A percentile compares a stretch with the other conserved stretches of the same genome.
Conservation (phyloP, 768 basidiomycete genomes). For the Leucocoprinus sp. region DNA sequence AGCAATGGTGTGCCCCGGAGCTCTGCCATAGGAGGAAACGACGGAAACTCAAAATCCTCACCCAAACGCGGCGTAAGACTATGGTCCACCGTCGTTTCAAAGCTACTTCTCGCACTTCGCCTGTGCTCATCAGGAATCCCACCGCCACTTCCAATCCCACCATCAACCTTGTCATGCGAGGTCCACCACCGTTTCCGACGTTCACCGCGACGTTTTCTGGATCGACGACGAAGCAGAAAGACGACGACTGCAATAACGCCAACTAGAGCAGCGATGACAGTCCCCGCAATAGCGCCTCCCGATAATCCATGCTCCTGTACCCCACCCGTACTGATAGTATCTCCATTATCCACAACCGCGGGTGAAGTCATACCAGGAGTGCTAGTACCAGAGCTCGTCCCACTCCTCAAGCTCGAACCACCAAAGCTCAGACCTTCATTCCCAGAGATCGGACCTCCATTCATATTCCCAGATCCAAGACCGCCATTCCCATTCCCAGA, state of each 20-base stretch:
- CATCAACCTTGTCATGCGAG: constrained; percentile 15
- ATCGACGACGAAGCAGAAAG: constrained; percentile 39
- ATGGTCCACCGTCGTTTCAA: constrained; percentile 53
- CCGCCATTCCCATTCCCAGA: not conserved
- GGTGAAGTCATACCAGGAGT: too few species aligned
- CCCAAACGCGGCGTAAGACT: constrained; percentile 20
- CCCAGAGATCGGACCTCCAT: not conserved
- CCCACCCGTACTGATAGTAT: not conserved
- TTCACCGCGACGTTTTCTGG: constrained; percentile 31
- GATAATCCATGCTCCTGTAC: constrained; percentile 6
- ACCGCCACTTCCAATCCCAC: constrained; percentile 7
- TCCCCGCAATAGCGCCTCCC: constrained; percentile 34
- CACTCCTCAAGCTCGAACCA: too few species aligned
- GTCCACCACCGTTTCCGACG: constrained; percentile 41
- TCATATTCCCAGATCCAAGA: constrained; percentile 4
- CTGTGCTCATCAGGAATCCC: not conserved
- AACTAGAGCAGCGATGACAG: constrained; percentile 28
- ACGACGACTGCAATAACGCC: constrained; percentile 28
- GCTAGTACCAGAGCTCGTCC: too few species aligned
- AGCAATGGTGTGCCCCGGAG: constrained; percentile 31
- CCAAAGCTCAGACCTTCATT: too few species aligned
- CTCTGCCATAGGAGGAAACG: constrained; percentile 49
- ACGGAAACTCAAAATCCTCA: constrained; percentile 23
- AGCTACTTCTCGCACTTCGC: constrained; percentile 43
- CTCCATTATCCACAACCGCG: constrained; percentile 5